Conservation (phyloP, 1,284 basidiomycete genomes). For the Cutaneotrichosporon cyanovorans region DNA sequence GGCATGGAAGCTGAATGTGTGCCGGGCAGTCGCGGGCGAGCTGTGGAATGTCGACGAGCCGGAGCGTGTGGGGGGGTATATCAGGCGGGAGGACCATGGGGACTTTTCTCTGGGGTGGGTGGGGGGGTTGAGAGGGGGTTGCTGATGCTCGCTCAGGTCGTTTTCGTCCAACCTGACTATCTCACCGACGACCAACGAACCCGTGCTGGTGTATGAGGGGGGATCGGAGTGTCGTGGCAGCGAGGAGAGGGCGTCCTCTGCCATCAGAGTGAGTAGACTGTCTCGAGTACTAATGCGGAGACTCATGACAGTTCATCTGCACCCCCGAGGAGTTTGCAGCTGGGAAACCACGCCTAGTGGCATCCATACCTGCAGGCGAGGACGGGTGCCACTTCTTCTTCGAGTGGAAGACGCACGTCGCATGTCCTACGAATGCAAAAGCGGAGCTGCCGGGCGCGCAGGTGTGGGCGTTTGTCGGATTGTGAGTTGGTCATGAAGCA, state of each 20-base stretch:
- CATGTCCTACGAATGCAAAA: constrained; percentile 38
- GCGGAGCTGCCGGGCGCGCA: constrained; percentile 26
- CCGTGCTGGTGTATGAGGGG: constrained; percentile 32
- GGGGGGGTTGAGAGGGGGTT: background rate
- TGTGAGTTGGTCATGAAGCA: constrained; percentile 40
- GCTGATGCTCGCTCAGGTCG: constrained; percentile 8
- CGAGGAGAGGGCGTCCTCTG: constrained; percentile 29
- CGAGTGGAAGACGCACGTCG: constrained; percentile 45
- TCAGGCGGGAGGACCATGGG: constrained; percentile 23
- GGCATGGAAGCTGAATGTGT: constrained; percentile 42
- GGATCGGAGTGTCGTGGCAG: constrained; percentile 37
- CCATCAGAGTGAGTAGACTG: constrained; percentile 33
- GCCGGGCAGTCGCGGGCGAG: constrained; percentile 38
- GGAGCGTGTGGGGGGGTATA: constrained; percentile 35
- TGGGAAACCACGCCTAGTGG: constrained; percentile 36
- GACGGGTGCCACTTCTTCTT: constrained; percentile 44
- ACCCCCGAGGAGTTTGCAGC: constrained; percentile 34
- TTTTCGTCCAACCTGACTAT: constrained; percentile 30
- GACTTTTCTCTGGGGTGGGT: constrained; percentile 39
- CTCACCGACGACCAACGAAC: constrained; percentile 34
- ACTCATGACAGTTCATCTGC: constrained; percentile 37
- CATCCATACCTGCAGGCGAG: constrained; percentile 34
- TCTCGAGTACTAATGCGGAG: background rate
- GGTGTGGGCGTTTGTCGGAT: constrained; percentile 24
- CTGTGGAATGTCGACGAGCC: constrained; percentile 38